Percentiles rank a stretch among this genome's conserved stretches.
These are phyloP conservation scores for Noccaea bulbosa DNA, from an alignment of 345 rosid genomes.

Conservation along the genomic window DNA sequence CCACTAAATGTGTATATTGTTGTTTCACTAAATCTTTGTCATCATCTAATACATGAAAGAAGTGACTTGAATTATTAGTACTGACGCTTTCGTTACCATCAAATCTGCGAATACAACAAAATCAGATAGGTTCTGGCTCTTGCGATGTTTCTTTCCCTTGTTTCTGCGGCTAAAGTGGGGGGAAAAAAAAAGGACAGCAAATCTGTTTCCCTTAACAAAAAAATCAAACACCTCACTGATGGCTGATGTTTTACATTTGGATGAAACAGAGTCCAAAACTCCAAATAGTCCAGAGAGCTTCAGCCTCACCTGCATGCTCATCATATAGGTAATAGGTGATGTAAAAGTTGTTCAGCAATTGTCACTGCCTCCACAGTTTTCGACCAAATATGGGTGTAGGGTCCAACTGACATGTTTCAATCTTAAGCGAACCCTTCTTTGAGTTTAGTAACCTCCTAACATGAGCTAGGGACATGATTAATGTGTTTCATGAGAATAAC, in stretches of 20 bases:
- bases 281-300: constrained; percentile 91
- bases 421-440: constrained; percentile 45
- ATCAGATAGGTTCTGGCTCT: no score
- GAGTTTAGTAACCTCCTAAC: constrained; percentile 59
- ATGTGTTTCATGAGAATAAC: no score
- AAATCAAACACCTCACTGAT: constrained; percentile 57
- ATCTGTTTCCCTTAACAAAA: no score
- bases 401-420: constrained; percentile 53
- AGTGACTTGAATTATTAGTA: constrained; percentile 74
- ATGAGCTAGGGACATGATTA: constrained; percentile 53
- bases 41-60: constrained; percentile 83
- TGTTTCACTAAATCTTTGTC: constrained; percentile 68
- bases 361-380: constrained; percentile 67
- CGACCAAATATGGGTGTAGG: constrained; percentile 63
- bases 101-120: no score
- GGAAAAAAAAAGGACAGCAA: no score
- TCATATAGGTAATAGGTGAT: constrained; percentile 72
- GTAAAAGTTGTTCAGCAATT: constrained; percentile 78
- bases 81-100: no score
- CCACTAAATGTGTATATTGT: constrained; percentile 72
- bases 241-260: constrained; percentile 48
- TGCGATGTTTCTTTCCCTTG: constrained; percentile 43
- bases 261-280: constrained; percentile 73
- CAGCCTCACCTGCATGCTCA: constrained; percentile 62
- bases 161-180: constrained; percentile 21